Evolutionary conservation across 306 rosid genomes (phyloP), one percentile per base, ranked within the genome.

Genomic region (Luffa acutangula): DNA sequence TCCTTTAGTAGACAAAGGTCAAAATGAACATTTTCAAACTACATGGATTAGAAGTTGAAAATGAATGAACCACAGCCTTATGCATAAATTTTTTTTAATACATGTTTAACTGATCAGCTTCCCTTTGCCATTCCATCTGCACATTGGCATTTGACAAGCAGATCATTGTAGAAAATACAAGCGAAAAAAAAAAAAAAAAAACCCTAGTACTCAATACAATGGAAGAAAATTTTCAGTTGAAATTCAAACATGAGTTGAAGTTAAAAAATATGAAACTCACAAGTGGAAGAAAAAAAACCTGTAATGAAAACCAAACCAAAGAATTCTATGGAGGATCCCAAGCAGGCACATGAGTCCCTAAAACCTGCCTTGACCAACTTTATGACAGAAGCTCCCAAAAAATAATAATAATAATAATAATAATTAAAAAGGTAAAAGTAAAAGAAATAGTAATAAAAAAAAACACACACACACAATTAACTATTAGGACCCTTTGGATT

Each of bases 401-500:
- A 66, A 39, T n/a, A 42, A 69, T 6, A 66, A 4, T 0, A n/a
- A n/a, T n/a, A 57, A 57, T 7, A 20, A 58, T 33, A 66, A 37
- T 17, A 48, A 21, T 5, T 12, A 25, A 46, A 72, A 70, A 70
- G 46, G 75, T 69, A 42, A 42, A 66, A 18, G 39, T 4, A 37
- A 63, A 18, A 54, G 3, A 14, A 25, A 25, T 25, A 25, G 31
- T 25, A 25, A 25, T 2, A 39, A 53, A 53, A 53, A 5, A 54
- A 54, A 54, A 63, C 31, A 25, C 31, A 25, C 31, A 25, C 31
- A 69, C 15, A 42, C 17, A 65, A 6, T 7, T 3, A 69, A 69
- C 53, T 70, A 21, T 70, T 45, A 54, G 66, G 34, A 52, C 17
- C 51, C 79, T 36, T 77, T 42, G 80, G 80, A 77, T 77, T 58